Percentiles rank a stretch among this genome's conserved stretches.
These are phyloP conservation scores for Teratosphaeria zuluensis DNA, from an alignment of 2,329 filamentous ascomycete genomes.

Conservation along the genomic window DNA sequence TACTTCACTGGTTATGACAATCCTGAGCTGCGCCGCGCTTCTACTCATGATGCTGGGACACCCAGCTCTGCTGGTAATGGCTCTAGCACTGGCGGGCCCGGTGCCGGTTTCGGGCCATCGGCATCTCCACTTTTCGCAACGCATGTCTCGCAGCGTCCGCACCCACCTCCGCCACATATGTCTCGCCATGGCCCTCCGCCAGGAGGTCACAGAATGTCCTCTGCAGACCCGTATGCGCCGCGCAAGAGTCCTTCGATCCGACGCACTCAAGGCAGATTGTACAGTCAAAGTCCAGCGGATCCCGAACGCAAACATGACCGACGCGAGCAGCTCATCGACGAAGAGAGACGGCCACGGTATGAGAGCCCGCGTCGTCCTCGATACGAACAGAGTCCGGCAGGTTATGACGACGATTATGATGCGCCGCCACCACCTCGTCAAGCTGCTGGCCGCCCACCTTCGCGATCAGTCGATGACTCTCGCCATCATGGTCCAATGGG, in stretches of 20 bases:
- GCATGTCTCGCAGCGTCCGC: conserved; percentile 29
- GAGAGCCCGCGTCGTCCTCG: conserved; percentile 7
- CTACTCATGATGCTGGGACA: conserved; percentile 12
- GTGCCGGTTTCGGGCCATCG: conserved; percentile 33
- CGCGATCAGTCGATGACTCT: background rate
- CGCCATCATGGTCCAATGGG: background rate
- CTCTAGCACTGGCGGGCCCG: background rate
- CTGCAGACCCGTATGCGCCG: conserved; percentile 1
- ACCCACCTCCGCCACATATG: conserved; percentile 4
- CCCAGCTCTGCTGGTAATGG: conserved; percentile 10
- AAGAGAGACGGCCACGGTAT: background rate
- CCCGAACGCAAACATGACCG: conserved; percentile 1
- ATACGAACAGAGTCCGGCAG: conserved; percentile 7
- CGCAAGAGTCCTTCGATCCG: conserved; percentile 1
- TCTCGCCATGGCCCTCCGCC: background rate
- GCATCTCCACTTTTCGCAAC: conserved; percentile 39
- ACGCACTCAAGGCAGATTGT: conserved; percentile 1
- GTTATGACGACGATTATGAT: conserved; percentile 3
- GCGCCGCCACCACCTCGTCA: conserved; percentile 2
- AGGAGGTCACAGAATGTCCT: background rate
- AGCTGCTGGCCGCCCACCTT: background rate
- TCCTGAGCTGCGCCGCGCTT: conserved; percentile 8
- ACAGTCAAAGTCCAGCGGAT: conserved; percentile 3
- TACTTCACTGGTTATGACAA: conserved; percentile 16
- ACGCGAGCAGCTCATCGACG: background rate